Conservation (phyloP, 2,329 filamentous ascomycete species). For the Hypoxylon sp. region DNA sequence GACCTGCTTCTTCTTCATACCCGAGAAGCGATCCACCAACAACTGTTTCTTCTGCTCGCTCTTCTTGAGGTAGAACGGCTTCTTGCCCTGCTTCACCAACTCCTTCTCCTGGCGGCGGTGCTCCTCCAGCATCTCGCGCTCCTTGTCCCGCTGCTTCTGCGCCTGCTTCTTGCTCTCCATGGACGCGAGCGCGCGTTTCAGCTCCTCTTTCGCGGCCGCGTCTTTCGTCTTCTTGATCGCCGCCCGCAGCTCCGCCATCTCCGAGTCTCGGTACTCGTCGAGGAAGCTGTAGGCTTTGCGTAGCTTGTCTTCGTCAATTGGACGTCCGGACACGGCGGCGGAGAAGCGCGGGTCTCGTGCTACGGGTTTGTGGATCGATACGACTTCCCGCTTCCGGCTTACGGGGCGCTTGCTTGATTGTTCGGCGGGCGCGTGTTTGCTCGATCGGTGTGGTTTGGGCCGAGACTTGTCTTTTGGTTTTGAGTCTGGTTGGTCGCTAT, state of each 20-base stretch:
- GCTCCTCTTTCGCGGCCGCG: constrained; percentile 62
- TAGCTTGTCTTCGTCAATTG: constrained; percentile 70
- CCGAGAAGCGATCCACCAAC: constrained; percentile 82
- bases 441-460: constrained; percentile 66
- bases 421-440: constrained; percentile 91
- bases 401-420: constrained; percentile 88
- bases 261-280: constrained; percentile 85
- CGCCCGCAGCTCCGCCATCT: constrained; percentile 81
- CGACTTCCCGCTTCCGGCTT: constrained; percentile 81
- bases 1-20: constrained; percentile 87
- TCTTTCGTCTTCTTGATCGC: constrained; percentile 72
- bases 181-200: constrained; percentile 81
- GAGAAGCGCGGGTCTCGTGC: constrained; percentile 89
- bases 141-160: constrained; percentile 77
- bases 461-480: constrained; percentile 56
- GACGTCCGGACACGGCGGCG: constrained; percentile 67
- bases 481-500: constrained; percentile 41
- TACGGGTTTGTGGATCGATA: constrained; percentile 72
- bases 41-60: constrained; percentile 91
- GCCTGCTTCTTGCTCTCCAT: constrained; percentile 85
- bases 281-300: constrained; percentile 88
- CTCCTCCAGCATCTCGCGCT: constrained; percentile 77
- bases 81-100: constrained; percentile 88
- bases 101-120: constrained; percentile 89
- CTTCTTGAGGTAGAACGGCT: constrained; percentile 93